Evolutionary conservation across 371 early-diverging fungal genomes (phyloP).

Genomic region (Mortierella sp.): DNA sequence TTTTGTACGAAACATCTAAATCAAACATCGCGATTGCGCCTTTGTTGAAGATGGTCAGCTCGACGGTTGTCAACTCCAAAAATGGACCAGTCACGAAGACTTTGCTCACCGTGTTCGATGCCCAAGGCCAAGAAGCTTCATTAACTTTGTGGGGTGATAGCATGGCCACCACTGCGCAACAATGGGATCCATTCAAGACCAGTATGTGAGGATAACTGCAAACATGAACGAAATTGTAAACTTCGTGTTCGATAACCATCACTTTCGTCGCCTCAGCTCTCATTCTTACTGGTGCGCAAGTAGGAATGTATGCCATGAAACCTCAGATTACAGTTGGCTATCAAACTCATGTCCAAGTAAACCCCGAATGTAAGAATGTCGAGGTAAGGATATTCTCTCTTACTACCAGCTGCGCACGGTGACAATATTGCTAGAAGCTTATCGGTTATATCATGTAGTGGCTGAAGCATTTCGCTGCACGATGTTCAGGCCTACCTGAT

Average conservation of each 20-base stretch:
- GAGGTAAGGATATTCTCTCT: slow-evolving; percentile 16
- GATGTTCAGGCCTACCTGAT: slow-evolving; percentile 10
- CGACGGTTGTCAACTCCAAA: slow-evolving; percentile 21
- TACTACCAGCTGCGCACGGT: too few relatives aligned
- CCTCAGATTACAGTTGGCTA: slow-evolving; percentile 38
- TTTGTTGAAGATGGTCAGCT: slow-evolving; percentile 20
- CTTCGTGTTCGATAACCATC: background rate
- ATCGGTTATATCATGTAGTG: slow-evolving; percentile 23
- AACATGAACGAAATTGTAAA: background rate
- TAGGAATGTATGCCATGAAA: slow-evolving; percentile 26
- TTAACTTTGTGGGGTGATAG: slow-evolving; percentile 42
- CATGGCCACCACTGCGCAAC: slow-evolving; percentile 14
- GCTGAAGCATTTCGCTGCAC: slow-evolving; percentile 36
- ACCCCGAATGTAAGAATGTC: slow-evolving; percentile 46
- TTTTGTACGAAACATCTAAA: background rate
- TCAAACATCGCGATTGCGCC: background rate
- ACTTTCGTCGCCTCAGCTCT: slow-evolving; percentile 15
- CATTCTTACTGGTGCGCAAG: slow-evolving; percentile 35
- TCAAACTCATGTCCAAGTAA: slow-evolving; percentile 46
- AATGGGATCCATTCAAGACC: slow-evolving; percentile 28
- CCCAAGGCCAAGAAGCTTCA: slow-evolving; percentile 31
- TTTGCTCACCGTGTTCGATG: slow-evolving; percentile 29
- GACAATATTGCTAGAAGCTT: background rate
- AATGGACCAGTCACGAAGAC: slow-evolving; percentile 33
- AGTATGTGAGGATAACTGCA: slow-evolving; percentile 7